Base-by-base conservation (phyloP, 495 filamentous ascomycete genomes). In the Coniosporium apollinis region DNA sequence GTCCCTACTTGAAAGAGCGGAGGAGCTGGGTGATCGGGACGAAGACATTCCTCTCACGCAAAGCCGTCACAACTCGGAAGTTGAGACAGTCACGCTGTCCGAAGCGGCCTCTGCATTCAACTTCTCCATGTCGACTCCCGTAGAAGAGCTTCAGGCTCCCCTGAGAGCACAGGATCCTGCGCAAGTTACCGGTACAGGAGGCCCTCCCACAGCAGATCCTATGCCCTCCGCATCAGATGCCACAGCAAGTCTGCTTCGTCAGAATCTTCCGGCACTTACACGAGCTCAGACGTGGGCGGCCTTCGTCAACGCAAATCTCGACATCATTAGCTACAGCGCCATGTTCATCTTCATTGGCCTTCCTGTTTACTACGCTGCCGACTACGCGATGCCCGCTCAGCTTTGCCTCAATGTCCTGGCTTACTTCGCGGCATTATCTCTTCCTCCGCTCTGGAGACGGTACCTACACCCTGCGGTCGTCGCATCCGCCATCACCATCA, bases 361-460 rank as follows among this genome's bases (percentile, higher is more conserved):
- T 0, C 65, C 65, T 5, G 42, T 66, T 13, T 65, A 65, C 50
- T 70, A 67, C 41, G 45, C 46, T 32, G 54, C 46, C 10, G 55
- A 52, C 9, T 72, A 71, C 44, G 56, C 67, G 10, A 68, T 70
- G 61, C 67, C 67, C 3, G 48, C 60, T 11, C 67, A 73, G 29
- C 49, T 67, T 13, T 47, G 52, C 28, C 39, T 69, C 36, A 70
- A 58, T 39, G 42, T 65, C 14, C 52, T 73, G 1, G 37, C 57
- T 34, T 71, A 67, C 54, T 61, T 59, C 33, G 33, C 51, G 16
- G 62, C 67, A 1, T 43, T 57, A n/a, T 45, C 53, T 1, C 49
- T 72, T n/a, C 64, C 68, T 0, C 37, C 52, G 1, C 32, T 13
- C 13, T 66, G 59, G 55, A 44, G 49, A 19, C 53, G 51, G 18